Evolutionary conservation across 2,329 filamentous ascomycete genomes (phyloP).

Genomic region (Colletotrichum spinosum): DNA sequence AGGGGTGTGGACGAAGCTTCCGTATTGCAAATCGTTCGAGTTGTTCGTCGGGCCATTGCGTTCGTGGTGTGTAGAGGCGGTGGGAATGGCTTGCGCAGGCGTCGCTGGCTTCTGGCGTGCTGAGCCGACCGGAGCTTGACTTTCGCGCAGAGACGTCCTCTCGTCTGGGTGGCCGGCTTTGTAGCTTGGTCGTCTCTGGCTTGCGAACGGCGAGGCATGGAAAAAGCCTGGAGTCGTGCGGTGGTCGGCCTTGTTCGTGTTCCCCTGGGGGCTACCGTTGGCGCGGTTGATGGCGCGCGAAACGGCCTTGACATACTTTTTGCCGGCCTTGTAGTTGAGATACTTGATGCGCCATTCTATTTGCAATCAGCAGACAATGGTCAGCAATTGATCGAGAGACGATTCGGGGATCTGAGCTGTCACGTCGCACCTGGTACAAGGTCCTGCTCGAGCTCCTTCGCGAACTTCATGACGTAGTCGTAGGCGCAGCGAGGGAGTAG

Average conservation of each 20-base stretch:
- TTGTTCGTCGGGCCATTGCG: constrained; percentile 54
- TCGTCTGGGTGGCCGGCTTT: constrained; percentile 38
- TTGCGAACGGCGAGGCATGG: constrained; percentile 22
- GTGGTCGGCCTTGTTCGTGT: constrained; percentile 17
- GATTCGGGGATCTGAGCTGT: constrained; percentile 2
- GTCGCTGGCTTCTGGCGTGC: constrained; percentile 37
- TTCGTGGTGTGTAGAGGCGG: constrained; percentile 45
- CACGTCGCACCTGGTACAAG: constrained; percentile 78
- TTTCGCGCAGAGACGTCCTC: constrained; percentile 39
- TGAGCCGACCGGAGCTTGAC: constrained; percentile 43
- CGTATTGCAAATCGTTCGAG: constrained; percentile 59
- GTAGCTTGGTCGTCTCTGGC: constrained; percentile 1
- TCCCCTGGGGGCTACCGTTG: constrained; percentile 33
- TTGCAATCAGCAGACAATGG: neutral
- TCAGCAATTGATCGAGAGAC: constrained; percentile 2
- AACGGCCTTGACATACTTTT: constrained; percentile 92
- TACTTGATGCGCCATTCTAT: constrained; percentile 93
- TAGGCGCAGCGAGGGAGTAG: constrained; percentile 10
- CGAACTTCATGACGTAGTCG: constrained; percentile 69
- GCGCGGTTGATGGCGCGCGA: constrained; percentile 75
- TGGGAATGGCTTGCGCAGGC: constrained; percentile 40
- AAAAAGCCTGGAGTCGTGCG: constrained; percentile 18
- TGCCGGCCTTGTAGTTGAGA: constrained; percentile 93
- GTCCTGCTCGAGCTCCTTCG: constrained; percentile 85
- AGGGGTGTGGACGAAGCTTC: constrained; percentile 63